phyloP scores from a whole-genome alignment of 2,329 filamentous ascomycete species.

The Talaromyces sp. region DNA sequence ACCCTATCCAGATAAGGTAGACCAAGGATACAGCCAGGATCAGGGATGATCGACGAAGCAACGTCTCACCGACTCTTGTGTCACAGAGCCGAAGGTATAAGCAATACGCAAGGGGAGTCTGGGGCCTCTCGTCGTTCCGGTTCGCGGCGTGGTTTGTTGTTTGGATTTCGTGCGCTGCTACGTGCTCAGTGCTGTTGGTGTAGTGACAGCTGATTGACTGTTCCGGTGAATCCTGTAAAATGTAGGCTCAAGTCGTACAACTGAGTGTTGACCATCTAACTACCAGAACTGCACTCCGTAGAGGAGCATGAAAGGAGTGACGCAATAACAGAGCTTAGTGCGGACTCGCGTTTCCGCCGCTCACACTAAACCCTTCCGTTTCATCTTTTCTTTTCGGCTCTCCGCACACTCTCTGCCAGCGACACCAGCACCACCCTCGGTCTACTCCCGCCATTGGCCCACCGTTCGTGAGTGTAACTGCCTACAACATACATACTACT shows the following conservation, averaged over 20 bases:
- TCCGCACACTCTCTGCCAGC: slow-evolving; percentile 1
- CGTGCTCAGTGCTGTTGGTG: neutral
- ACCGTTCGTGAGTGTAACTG: neutral
- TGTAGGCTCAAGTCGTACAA: neutral
- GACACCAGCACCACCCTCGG: slow-evolving; percentile 10
- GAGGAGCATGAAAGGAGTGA: neutral
- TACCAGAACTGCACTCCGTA: neutral
- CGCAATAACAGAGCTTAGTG: neutral
- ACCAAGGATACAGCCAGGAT: neutral
- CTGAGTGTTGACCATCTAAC: neutral
- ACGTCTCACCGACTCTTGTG: slow-evolving; percentile 7
- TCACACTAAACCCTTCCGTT: neutral
- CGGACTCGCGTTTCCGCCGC: slow-evolving; percentile 8
- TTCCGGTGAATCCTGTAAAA: neutral
- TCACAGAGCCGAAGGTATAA: neutral
- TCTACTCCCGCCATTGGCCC: slow-evolving; percentile 10
- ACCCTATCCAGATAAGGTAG: neutral
- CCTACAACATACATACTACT: neutral
- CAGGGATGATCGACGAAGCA: neutral
- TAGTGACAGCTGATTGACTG: neutral
- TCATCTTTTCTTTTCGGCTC: neutral
- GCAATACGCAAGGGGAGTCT: neutral
- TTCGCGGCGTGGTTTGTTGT: neutral
- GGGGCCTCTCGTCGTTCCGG: neutral
- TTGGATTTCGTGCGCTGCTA: neutral